Evolutionary conservation across 2,329 filamentous ascomycete genomes (phyloP).

Genomic region (Fusarium foetens): DNA sequence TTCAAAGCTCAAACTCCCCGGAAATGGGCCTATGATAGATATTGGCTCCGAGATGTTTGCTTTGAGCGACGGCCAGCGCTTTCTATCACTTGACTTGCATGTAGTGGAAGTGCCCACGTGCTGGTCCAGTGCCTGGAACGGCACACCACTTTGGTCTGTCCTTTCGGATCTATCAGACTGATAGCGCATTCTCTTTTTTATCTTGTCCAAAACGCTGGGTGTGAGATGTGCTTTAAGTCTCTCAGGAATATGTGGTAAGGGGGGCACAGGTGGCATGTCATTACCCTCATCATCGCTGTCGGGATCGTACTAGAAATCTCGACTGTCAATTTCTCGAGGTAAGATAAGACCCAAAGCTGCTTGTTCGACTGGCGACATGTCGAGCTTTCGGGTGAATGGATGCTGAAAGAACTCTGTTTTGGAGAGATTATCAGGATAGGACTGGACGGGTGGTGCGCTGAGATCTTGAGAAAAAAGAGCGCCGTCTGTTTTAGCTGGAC

Average conservation of each 20-base stretch:
- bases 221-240: constrained; percentile 38
- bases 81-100: constrained; percentile 12
- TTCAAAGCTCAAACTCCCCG: not conserved
- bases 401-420: constrained; percentile 50
- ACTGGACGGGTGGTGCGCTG: constrained; percentile 45
- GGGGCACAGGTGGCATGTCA: constrained; percentile 41
- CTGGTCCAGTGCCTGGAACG: not conserved
- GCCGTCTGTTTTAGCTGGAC: constrained; percentile 51
- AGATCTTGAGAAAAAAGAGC: constrained; percentile 49
- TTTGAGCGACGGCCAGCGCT: constrained; percentile 31
- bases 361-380: constrained; percentile 44
- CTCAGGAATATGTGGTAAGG: constrained; percentile 49
- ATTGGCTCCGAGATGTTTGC: constrained; percentile 42
- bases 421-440: constrained; percentile 50
- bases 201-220: constrained; percentile 42
- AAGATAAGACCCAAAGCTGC: constrained; percentile 49
- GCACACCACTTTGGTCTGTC: not conserved
- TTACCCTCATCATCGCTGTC: constrained; percentile 48
- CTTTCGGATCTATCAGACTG: constrained; percentile 29
- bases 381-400: constrained; percentile 48
- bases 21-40: constrained; percentile 2
- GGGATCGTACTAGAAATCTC: constrained; percentile 52
- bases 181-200: constrained; percentile 45
- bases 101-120: not conserved
- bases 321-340: constrained; percentile 48